Conservation (phyloP, 768 basidiomycete genomes). For the Auricularia sp. region DNA sequence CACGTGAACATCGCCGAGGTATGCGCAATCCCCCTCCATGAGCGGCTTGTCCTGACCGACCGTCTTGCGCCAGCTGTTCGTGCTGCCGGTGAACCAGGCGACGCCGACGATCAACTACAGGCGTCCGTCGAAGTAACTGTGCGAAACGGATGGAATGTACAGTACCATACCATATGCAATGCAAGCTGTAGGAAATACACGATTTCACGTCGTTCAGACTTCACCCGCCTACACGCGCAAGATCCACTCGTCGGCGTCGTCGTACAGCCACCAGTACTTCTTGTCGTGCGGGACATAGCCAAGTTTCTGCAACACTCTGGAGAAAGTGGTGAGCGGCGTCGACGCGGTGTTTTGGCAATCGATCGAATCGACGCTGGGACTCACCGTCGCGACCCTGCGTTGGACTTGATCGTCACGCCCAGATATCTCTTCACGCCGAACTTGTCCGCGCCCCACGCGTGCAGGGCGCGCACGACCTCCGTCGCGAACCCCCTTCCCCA, state of each 20-base stretch:
- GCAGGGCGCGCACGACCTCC: neutral
- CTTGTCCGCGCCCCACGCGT: neutral
- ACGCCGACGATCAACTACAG: slow-evolving; percentile 53
- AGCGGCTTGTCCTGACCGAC: slow-evolving; percentile 7
- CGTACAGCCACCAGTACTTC: too few species aligned
- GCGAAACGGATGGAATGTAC: too few species aligned
- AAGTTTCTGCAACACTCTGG: too few species aligned
- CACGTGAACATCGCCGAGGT: slow-evolving; percentile 88
- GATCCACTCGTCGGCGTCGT: too few species aligned
- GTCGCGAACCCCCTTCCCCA: neutral
- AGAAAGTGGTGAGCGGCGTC: too few species aligned
- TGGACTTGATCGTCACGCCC: neutral
- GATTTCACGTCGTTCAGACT: too few species aligned
- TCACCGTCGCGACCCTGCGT: neutral
- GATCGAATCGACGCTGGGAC: too few species aligned
- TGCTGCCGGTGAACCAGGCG: slow-evolving; percentile 76
- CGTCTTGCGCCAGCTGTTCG: slow-evolving; percentile 26
- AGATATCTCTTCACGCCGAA: neutral
- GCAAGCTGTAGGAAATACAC: too few species aligned
- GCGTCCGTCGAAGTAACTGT: slow-evolving; percentile 10
- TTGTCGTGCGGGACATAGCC: too few species aligned
- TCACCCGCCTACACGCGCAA: too few species aligned
- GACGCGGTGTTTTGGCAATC: too few species aligned
- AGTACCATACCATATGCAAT: too few species aligned
- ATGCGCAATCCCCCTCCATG: neutral